These are phyloP conservation scores for Rubus parviflorus DNA, from an alignment of 306 rosid genomes.

Conservation along the genomic window DNA sequence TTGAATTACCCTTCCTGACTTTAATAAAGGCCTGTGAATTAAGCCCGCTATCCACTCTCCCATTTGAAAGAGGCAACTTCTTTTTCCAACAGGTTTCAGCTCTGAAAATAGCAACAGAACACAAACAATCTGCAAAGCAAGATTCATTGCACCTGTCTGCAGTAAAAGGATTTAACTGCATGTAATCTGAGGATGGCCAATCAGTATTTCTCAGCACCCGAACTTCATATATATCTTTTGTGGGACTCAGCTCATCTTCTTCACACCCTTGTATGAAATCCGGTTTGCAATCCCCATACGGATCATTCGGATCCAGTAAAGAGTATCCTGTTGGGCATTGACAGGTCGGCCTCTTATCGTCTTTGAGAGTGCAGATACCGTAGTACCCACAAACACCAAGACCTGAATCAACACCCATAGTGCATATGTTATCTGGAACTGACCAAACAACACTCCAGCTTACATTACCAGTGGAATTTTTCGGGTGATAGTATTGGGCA, in stretches of 20 bases:
- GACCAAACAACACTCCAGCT: conserved; percentile 21
- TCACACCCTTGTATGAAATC: conserved; percentile 30
- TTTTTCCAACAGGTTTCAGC: conserved; percentile 37
- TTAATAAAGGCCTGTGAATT: conserved; percentile 22
- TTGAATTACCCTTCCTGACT: neutral
- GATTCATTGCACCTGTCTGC: conserved; percentile 28
- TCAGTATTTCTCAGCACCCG: conserved; percentile 18
- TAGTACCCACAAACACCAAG: conserved; percentile 50
- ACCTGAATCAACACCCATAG: neutral
- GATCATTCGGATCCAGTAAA: conserved; percentile 24
- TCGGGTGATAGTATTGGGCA: conserved; percentile 31
- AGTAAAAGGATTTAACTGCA: neutral
- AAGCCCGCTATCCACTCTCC: conserved; percentile 20
- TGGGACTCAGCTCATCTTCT: conserved; percentile 12
- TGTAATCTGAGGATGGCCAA: conserved; percentile 38
- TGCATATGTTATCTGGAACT: conserved; percentile 17
- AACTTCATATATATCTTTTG: conserved; percentile 14
- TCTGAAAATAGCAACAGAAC: conserved; percentile 32
- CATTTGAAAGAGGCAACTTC: conserved; percentile 46
- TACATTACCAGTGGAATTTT: conserved; percentile 5
- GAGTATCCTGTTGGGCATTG: conserved; percentile 31
- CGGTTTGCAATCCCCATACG: conserved; percentile 25
- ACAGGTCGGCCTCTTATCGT: conserved; percentile 31
- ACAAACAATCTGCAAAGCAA: conserved; percentile 37
- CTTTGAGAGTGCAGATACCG: conserved; percentile 37